phyloP scores from a whole-genome alignment of 306 rosid genomes.

The Gynostemma pentaphyllum region DNA sequence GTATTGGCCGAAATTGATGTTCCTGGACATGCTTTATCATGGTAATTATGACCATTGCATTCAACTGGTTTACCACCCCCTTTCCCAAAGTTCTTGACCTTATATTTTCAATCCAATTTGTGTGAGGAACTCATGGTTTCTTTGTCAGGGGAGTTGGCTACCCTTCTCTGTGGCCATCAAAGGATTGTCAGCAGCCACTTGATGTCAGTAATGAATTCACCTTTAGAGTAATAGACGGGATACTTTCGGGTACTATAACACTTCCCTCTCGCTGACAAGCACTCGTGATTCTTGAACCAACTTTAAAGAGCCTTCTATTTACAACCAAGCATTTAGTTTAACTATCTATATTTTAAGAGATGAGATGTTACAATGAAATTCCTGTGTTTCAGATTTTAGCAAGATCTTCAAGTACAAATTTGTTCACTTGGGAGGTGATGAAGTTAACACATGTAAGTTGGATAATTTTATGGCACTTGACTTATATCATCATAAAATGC shows the following conservation, averaged over 20 bases:
- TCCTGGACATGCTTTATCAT: slow-evolving; percentile 34
- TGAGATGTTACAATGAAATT: background rate
- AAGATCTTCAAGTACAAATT: slow-evolving; percentile 33
- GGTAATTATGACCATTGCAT: slow-evolving; percentile 12
- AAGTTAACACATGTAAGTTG: slow-evolving; percentile 33
- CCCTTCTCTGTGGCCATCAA: slow-evolving; percentile 35
- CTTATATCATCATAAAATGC: background rate
- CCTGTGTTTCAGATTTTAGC: slow-evolving; percentile 26
- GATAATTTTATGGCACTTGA: background rate
- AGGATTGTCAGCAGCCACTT: slow-evolving; percentile 27
- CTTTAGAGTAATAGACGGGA: slow-evolving; percentile 25
- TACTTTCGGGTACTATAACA: slow-evolving; percentile 23
- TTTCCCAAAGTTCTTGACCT: background rate
- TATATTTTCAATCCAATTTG: slow-evolving; percentile 2
- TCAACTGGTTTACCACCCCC: background rate
- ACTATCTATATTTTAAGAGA: background rate
- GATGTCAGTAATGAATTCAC: slow-evolving; percentile 35
- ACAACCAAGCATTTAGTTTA: background rate
- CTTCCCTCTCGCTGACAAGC: background rate
- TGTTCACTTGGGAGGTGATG: slow-evolving; percentile 41
- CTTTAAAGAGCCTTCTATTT: background rate
- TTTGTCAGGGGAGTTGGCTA: slow-evolving; percentile 30
- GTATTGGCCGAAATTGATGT: slow-evolving; percentile 35
- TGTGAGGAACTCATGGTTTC: slow-evolving; percentile 5
- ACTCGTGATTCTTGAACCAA: background rate